phyloP scores from a whole-genome alignment of 306 rosid species.

The Dalbergia oliveri region DNA sequence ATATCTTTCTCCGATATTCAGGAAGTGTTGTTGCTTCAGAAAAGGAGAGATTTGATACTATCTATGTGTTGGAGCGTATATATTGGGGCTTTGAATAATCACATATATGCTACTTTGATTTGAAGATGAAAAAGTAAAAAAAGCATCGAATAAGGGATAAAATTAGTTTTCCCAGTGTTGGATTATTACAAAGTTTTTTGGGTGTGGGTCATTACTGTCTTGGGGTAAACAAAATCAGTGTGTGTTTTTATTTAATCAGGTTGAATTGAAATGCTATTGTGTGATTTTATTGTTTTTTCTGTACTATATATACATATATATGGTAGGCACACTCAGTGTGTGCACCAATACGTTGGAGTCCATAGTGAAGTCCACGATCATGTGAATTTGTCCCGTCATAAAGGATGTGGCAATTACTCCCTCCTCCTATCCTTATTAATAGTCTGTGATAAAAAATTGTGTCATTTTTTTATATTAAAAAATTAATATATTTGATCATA shows the following conservation, averaged over 20 bases:
- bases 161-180: not conserved
- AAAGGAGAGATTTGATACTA: not conserved
- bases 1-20: slow-evolving; percentile 25
- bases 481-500: too few species aligned
- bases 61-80: not conserved
- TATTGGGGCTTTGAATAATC: slow-evolving; percentile 5
- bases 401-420: too few species aligned
- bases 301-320: not conserved
- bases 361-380: too few species aligned
- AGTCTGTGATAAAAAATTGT: too few species aligned
- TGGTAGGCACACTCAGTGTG: too few species aligned
- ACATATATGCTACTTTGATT: not conserved
- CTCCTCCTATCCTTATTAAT: too few species aligned
- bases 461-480: too few species aligned
- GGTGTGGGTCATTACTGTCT: not conserved
- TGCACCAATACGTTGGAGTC: too few species aligned
- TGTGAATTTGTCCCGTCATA: too few species aligned
- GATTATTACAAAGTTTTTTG: not conserved
- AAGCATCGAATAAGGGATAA: slow-evolving; percentile 2
- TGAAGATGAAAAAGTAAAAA: not conserved
- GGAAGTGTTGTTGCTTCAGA: slow-evolving; percentile 10
- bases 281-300: not conserved
- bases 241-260: slow-evolving; percentile 31
- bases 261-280: slow-evolving; percentile 3
- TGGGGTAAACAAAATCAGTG: not conserved